Evolutionary conservation across 2,329 filamentous ascomycete species (phyloP), one percentile per base, ranked within the genome.

Genomic region (Davidsoniella neocaledoniae): DNA sequence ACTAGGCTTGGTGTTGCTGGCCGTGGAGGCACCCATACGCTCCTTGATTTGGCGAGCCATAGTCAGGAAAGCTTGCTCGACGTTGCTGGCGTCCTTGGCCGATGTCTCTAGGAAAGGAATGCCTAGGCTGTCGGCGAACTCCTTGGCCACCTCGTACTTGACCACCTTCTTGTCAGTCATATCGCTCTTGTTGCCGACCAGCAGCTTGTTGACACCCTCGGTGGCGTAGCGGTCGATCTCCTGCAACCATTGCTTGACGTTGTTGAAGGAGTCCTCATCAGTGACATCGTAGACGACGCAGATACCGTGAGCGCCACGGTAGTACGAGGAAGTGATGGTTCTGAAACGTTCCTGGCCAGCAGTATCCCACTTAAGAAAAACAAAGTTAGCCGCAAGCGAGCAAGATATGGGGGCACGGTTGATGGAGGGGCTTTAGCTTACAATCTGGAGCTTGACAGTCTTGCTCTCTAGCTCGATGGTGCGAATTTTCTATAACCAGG

Each of bases 151-250:
- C 56, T 87, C 94, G 78, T 98, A 98, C 69, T 98, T 91, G 55
- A 98, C 91, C 39, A 96, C 91, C 76, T 96, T 98, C 84, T 98
- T 98, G 72, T 98, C 91, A 54, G 90, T 81, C 87, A 98, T 96
- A 84, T 98, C 91, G 71, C 87, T 94, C 83, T 98, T 98, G 83
- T 98, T 98, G 64, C 91, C 91, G 55, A 98, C 90, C 55, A 98
- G 81, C 58, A 98, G 77, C 78, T 98, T 98, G 80, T 98, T 98
- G 64, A 98, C 91, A 57, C 91, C 91, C 71, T 98, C 91, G 58
- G 91, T 98, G 60, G 91, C 91, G 63, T 98, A 96, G 67, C 91
- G 82, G 73, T 98, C 91, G 61, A 98, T 98, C 73, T 98, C 91
- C 69, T 98, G 91, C 55, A 98, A 79, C 91, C 91, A 98, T 76